Percentiles rank a stretch among this genome's conserved stretches.
phyloP scores from a whole-genome alignment of 768 basidiomycete genomes.

The Lactarius trivialis region DNA sequence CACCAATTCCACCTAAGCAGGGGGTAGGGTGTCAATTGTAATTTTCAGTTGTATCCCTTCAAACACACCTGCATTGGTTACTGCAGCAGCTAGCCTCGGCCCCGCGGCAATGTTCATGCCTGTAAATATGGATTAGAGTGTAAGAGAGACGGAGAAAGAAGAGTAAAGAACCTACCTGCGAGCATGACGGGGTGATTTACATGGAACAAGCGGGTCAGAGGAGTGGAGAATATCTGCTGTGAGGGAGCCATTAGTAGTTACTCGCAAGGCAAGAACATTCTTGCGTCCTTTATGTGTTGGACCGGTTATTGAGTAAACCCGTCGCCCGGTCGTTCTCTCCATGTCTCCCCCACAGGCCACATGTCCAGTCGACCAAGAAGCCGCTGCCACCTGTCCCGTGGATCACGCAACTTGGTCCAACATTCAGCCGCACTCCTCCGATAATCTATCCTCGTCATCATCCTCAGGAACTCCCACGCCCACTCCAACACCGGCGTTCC shows the following conservation, averaged over 20 bases:
- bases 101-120: constrained; percentile 87
- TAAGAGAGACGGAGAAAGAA: neutral
- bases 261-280: neutral
- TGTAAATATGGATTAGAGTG: constrained; percentile 13
- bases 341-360: constrained; percentile 8
- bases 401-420: constrained; percentile 28
- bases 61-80: constrained; percentile 74
- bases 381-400: constrained; percentile 28
- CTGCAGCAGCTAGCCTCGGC: constrained; percentile 76
- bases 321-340: neutral
- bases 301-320: neutral
- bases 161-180: constrained; percentile 41
- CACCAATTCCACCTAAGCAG: constrained; percentile 64
- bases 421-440: constrained; percentile 26
- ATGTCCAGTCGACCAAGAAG: constrained; percentile 17
- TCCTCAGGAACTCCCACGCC: neutral
- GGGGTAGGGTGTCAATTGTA: neutral
- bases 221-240: constrained; percentile 57
- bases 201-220: constrained; percentile 67
- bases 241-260: constrained; percentile 44
- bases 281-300: neutral
- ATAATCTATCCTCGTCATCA: neutral
- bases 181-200: constrained; percentile 83
- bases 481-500: constrained; percentile 23
- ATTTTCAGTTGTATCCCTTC: neutral